These are phyloP conservation scores for Blastosporella zonata DNA, from an alignment of 1,284 basidiomycete genomes.

Conservation along the genomic window DNA sequence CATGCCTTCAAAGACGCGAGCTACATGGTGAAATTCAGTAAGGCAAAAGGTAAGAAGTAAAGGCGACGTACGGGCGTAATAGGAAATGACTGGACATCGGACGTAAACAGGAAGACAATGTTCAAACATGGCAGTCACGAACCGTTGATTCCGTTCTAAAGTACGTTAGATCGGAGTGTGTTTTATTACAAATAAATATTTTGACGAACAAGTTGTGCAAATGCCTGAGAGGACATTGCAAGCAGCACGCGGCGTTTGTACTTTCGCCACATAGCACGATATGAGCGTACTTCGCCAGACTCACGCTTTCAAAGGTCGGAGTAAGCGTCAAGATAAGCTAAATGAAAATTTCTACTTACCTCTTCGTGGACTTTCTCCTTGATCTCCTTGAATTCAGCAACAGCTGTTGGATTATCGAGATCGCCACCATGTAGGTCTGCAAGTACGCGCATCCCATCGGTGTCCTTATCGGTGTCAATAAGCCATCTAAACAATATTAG, in stretches of 20 bases:
- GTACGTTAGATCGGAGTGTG: no score
- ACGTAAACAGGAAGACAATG: constrained; percentile 5
- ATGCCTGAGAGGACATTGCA: constrained; percentile 97
- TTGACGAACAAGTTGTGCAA: constrained; percentile 81
- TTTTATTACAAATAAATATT: no score
- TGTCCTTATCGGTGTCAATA: constrained; percentile 86
- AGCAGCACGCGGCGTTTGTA: constrained; percentile 90
- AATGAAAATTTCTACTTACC: constrained; percentile 40
- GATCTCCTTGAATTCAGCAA: constrained; percentile 90
- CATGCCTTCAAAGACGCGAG: constrained; percentile 82
- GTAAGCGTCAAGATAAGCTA: background rate
- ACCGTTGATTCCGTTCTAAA: constrained; percentile 89
- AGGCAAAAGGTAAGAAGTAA: constrained; percentile 12
- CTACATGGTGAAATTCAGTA: constrained; percentile 37
- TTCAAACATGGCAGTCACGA: constrained; percentile 18
- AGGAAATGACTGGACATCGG: constrained; percentile 73
- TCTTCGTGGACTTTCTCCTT: constrained; percentile 84
- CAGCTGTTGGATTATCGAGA: constrained; percentile 68
- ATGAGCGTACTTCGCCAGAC: constrained; percentile 79
- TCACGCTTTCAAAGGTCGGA: constrained; percentile 45
- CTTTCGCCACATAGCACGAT: constrained; percentile 82
- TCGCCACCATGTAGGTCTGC: constrained; percentile 90
- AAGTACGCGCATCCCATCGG: constrained; percentile 84
- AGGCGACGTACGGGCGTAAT: constrained; percentile 79
- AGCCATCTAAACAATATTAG: constrained; percentile 65